Conservation (phyloP, 2,329 filamentous ascomycete genomes). For the Colletotrichum liriopes region DNA sequence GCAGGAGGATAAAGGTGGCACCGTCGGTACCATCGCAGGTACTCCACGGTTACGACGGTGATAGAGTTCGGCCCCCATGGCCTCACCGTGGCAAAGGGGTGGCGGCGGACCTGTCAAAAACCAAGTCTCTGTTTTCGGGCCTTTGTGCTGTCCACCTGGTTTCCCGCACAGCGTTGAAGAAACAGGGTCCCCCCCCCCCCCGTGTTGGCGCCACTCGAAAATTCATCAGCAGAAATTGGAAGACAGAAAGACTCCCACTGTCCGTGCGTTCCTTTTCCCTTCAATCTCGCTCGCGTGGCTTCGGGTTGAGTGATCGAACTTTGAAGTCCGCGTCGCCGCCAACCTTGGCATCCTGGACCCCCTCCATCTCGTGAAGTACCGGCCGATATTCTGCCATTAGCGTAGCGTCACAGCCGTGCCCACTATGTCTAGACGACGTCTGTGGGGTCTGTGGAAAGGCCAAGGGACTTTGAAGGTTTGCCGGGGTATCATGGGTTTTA, state of each 20-base stretch:
- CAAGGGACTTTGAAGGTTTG: conserved; percentile 20
- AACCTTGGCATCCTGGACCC: neutral
- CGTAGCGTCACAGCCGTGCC: conserved; percentile 1
- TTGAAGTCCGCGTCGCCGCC: neutral
- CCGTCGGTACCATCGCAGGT: neutral
- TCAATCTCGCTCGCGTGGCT: conserved; percentile 24
- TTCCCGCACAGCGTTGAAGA: neutral
- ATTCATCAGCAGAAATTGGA: neutral
- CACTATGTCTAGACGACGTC: conserved; percentile 2
- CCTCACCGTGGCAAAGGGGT: neutral
- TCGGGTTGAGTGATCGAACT: conserved; percentile 18
- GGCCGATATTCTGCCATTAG: conserved; percentile 19
- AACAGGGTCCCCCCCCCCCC: neutral
- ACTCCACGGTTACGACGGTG: neutral
- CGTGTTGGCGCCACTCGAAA: neutral
- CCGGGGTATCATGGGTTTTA: conserved; percentile 9
- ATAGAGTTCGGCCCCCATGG: conserved; percentile 11
- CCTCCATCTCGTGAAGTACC: conserved; percentile 1
- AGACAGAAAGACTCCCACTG: conserved; percentile 1
- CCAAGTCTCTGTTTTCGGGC: neutral
- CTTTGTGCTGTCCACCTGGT: neutral
- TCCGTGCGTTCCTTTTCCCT: neutral
- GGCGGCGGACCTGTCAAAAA: neutral
- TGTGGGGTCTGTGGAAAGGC: conserved; percentile 7
- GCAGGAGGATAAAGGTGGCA: neutral